Conservation (phyloP, 768 basidiomycete species). For the Cystobasidium onofrii region DNA sequence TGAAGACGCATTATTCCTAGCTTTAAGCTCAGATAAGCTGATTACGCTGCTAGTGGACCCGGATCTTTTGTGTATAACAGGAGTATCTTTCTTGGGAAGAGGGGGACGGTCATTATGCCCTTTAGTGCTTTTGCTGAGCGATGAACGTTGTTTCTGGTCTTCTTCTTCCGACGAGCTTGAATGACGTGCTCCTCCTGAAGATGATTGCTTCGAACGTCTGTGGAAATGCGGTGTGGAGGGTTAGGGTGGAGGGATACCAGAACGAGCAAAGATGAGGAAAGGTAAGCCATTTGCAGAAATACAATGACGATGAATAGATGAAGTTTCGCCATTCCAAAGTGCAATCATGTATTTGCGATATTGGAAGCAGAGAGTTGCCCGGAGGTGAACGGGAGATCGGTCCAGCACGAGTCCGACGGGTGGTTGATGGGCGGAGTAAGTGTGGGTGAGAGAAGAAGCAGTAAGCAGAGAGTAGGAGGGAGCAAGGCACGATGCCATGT, state of each 20-base stretch:
- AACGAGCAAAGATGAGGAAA: too few species aligned
- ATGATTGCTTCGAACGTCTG: background rate
- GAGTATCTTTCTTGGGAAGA: background rate
- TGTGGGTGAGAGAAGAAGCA: too few species aligned
- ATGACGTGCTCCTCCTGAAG: background rate
- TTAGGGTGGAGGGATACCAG: background rate
- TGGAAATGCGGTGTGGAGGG: too few species aligned
- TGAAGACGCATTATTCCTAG: background rate
- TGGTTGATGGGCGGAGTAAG: too few species aligned
- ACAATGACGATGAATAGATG: too few species aligned
- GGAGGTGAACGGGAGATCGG: too few species aligned
- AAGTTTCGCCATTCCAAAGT: too few species aligned
- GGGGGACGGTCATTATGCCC: background rate
- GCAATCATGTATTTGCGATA: too few species aligned
- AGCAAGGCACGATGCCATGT: background rate
- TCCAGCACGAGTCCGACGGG: too few species aligned
- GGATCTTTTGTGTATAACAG: background rate
- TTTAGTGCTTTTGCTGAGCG: background rate
- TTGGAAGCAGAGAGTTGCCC: too few species aligned
- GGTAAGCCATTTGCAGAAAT: too few species aligned
- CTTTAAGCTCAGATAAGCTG: background rate
- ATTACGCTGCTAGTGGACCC: slow-evolving; percentile 1
- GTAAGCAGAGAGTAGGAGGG: background rate
- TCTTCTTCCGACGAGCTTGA: slow-evolving; percentile 2
- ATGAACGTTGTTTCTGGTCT: background rate